Evolutionary conservation across 345 rosid species (phyloP).

Genomic region (Diplotaxis tenuifolia): DNA sequence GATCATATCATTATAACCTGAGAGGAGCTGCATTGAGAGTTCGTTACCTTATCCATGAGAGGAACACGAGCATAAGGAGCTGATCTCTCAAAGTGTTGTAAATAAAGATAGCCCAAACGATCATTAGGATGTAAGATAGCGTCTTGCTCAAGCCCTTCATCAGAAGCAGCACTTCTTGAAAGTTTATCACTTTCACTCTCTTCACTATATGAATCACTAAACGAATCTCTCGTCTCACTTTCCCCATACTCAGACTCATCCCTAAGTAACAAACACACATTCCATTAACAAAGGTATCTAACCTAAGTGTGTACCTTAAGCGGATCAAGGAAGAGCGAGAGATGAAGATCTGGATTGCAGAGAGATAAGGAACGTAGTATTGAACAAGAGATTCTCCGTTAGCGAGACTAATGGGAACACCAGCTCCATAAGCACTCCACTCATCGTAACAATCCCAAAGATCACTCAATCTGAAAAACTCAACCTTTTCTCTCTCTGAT

Average conservation of each 20-base stretch:
- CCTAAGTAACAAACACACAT: constrained; percentile 39
- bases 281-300: constrained; percentile 10
- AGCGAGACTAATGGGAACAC: constrained; percentile 69
- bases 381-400: constrained; percentile 84
- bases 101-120: constrained; percentile 71
- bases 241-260: constrained; percentile 77
- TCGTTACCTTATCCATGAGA: constrained; percentile 92
- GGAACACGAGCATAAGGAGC: constrained; percentile 96
- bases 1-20: background rate
- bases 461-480: constrained; percentile 78
- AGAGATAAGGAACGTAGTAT: constrained; percentile 95
- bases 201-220: constrained; percentile 81
- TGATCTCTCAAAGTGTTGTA: constrained; percentile 83
- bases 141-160: constrained; percentile 82
- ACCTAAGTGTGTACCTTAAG: constrained; percentile 50
- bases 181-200: constrained; percentile 88
- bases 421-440: constrained; percentile 99
- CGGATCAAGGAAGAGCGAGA: constrained; percentile 66
- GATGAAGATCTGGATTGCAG: constrained; percentile 92
- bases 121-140: constrained; percentile 61
- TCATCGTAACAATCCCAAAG: constrained; percentile 90
- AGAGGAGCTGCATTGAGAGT: background rate
- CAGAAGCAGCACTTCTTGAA: constrained; percentile 82
- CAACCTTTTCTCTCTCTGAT: constrained; percentile 85
- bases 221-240: constrained; percentile 73